phyloP scores from a whole-genome alignment of 192 early-diverging fungal species.

The Linnemannia schmuckeri region DNA sequence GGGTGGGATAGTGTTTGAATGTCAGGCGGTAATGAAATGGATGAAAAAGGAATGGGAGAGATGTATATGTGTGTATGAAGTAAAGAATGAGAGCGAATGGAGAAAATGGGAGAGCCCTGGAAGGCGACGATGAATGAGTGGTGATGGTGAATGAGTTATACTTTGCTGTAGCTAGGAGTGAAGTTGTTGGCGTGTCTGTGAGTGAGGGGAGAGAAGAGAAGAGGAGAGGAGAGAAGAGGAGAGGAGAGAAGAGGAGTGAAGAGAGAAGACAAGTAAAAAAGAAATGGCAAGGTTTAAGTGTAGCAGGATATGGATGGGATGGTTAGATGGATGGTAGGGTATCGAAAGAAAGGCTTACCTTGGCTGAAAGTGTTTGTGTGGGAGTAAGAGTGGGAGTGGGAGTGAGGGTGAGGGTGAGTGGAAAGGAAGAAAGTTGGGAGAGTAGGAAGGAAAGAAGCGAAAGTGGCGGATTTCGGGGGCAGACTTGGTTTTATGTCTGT shows the following conservation, averaged over 20 bases:
- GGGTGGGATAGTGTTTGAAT: constrained; percentile 8
- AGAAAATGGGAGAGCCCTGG: too few relatives aligned
- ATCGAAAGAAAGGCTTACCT: background rate
- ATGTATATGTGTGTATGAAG: too few relatives aligned
- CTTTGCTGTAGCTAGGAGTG: background rate
- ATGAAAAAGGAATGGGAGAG: background rate
- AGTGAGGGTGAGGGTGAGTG: background rate
- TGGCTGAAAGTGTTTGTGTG: background rate
- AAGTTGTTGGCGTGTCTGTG: too few relatives aligned
- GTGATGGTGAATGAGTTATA: background rate
- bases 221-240: background rate
- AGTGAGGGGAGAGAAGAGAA: background rate
- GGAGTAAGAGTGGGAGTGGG: background rate
- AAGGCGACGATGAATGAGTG: background rate
- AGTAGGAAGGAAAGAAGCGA: constrained; percentile 1
- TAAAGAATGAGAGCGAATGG: background rate
- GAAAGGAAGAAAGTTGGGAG: background rate
- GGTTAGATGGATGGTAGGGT: background rate
- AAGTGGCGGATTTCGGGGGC: background rate
- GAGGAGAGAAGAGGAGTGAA: background rate
- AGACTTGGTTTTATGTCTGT: background rate
- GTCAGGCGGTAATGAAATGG: background rate
- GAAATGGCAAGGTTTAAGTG: background rate
- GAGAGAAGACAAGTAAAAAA: background rate
- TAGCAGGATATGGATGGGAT: background rate